phyloP scores from a whole-genome alignment of 345 rosid species.

The Aquilaria yunnanensis region DNA sequence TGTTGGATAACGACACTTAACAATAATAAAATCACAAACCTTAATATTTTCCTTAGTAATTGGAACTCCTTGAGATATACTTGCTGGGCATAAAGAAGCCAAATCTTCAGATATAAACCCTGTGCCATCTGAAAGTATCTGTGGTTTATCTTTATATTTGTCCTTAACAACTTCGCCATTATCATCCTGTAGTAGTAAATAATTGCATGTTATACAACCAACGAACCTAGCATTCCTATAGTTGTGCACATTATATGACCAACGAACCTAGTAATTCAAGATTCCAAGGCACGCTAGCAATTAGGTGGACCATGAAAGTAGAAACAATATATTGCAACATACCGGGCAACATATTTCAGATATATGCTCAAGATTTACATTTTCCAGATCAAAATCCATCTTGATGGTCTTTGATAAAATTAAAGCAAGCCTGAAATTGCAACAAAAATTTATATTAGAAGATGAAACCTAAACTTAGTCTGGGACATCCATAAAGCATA shows the following conservation, averaged over 20 bases:
- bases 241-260: too few relatives aligned
- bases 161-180: constrained; percentile 26
- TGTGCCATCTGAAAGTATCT: constrained; percentile 78
- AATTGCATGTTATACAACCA: too few relatives aligned
- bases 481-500: too few relatives aligned
- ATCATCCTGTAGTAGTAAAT: constrained; percentile 36
- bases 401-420: constrained; percentile 62
- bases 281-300: too few relatives aligned
- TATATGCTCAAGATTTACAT: constrained; percentile 16
- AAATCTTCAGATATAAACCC: constrained; percentile 80
- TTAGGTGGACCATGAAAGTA: background rate
- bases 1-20: too few relatives aligned
- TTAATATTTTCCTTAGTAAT: constrained; percentile 9
- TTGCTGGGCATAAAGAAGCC: constrained; percentile 51
- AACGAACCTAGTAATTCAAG: too few relatives aligned
- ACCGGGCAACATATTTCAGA: constrained; percentile 57
- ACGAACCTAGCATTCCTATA: too few relatives aligned
- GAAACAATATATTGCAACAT: constrained; percentile 3
- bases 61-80: constrained; percentile 28
- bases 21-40: constrained; percentile 31
- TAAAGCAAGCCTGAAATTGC: constrained; percentile 52
- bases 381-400: constrained; percentile 37
- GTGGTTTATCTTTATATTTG: constrained; percentile 25
- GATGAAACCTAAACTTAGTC: background rate
- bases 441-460: constrained; percentile 8